phyloP scores from a whole-genome alignment of 495 filamentous ascomycete species.

The Podospora sp. region DNA sequence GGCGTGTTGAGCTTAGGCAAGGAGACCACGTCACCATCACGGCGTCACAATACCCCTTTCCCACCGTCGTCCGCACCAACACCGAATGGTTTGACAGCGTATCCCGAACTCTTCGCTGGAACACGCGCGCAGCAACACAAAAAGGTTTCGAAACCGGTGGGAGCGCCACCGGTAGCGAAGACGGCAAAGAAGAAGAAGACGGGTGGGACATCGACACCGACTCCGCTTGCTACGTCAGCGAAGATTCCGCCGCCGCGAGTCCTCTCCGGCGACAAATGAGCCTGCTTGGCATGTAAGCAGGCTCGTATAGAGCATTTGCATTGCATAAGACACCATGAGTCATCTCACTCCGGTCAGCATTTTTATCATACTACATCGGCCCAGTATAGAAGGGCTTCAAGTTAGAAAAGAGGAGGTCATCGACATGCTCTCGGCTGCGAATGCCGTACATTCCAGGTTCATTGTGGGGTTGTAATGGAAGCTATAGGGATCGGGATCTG shows the following conservation, averaged over 20 bases:
- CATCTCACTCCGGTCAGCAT: not conserved
- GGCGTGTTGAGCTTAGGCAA: slow-evolving; percentile 83
- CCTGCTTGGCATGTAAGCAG: slow-evolving; percentile 51
- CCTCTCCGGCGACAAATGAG: slow-evolving; percentile 71
- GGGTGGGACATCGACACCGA: slow-evolving; percentile 89
- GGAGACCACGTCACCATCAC: slow-evolving; percentile 95
- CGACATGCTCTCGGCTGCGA: not conserved
- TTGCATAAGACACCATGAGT: not conserved
- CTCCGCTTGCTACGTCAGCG: slow-evolving; percentile 64
- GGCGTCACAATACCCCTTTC: slow-evolving; percentile 93
- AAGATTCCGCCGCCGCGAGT: slow-evolving; percentile 62
- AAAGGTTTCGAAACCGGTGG: slow-evolving; percentile 67
- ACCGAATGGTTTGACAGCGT: slow-evolving; percentile 96
- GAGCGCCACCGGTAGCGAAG: slow-evolving; percentile 37
- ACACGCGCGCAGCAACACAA: slow-evolving; percentile 81
- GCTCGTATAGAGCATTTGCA: not conserved
- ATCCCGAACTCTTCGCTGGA: slow-evolving; percentile 88
- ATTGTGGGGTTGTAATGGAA: not conserved
- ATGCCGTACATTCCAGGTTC: not conserved
- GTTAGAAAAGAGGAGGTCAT: not conserved
- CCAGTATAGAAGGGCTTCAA: not conserved
- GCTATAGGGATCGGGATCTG: not conserved
- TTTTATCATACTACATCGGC: not conserved
- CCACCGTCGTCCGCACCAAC: slow-evolving; percentile 78
- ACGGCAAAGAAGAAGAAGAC: slow-evolving; percentile 52